A percentile compares a stretch with the other conserved stretches of the same genome.
Evolutionary conservation across 2,329 filamentous ascomycete genomes (phyloP).

Genomic region (Colletotrichum chrysophilum): DNA sequence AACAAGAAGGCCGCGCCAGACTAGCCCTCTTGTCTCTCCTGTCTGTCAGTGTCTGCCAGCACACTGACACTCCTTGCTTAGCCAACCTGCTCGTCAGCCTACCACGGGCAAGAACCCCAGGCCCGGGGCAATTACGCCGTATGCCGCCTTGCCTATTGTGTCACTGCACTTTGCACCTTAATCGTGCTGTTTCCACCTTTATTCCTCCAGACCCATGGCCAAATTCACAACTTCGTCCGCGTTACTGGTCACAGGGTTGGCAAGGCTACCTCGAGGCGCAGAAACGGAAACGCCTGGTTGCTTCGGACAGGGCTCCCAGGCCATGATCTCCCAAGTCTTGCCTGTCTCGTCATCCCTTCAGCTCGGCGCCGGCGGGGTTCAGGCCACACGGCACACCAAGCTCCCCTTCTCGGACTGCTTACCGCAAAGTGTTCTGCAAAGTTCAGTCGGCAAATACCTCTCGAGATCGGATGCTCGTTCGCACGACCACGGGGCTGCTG

Average conservation of each 20-base stretch:
- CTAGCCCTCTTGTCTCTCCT: slow-evolving; percentile 1
- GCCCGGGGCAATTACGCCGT: not conserved
- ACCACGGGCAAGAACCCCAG: not conserved
- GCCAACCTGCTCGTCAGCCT: slow-evolving; percentile 4
- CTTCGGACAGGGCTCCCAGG: slow-evolving; percentile 13
- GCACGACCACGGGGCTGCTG: not conserved
- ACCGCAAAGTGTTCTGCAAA: not conserved
- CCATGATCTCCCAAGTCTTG: slow-evolving; percentile 10
- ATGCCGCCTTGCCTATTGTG: slow-evolving; percentile 11
- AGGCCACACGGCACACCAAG: slow-evolving; percentile 1
- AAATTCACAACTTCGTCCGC: not conserved
- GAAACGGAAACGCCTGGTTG: slow-evolving; percentile 12
- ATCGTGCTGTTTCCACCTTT: slow-evolving; percentile 12
- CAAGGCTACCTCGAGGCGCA: slow-evolving; percentile 14
- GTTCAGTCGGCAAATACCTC: not conserved
- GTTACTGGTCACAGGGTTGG: slow-evolving; percentile 11
- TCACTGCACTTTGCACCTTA: slow-evolving; percentile 13
- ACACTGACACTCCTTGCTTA: slow-evolving; percentile 10
- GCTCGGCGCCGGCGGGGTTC: not conserved
- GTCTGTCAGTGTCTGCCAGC: slow-evolving; percentile 15
- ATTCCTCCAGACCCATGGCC: slow-evolving; percentile 1
- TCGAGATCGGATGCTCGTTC: not conserved
- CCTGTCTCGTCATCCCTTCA: slow-evolving; percentile 13
- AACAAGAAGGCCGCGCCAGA: not conserved
- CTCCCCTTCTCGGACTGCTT: not conserved